Conservation (phyloP, 1,284 basidiomycete genomes). For the Sanghuangporus weigelae region DNA sequence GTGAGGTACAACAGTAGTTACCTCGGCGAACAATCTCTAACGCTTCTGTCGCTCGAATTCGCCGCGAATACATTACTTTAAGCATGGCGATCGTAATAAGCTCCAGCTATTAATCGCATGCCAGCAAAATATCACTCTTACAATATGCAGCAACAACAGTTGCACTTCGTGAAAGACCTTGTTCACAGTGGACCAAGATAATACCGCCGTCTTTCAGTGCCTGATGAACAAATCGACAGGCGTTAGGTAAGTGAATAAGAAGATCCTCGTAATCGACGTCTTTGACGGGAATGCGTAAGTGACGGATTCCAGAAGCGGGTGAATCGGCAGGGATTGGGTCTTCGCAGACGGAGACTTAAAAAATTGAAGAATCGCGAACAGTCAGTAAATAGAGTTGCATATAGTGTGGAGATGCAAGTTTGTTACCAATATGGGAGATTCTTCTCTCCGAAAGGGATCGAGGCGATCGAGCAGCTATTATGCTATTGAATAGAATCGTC, state of each 20-base stretch:
- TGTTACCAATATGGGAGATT: conserved; percentile 58
- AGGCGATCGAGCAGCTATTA: conserved; percentile 66
- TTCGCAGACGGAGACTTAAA: conserved; percentile 54
- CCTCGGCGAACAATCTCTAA: conserved; percentile 58
- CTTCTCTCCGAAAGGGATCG: conserved; percentile 68
- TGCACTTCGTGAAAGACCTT: conserved; percentile 78
- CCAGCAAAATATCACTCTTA: conserved; percentile 24
- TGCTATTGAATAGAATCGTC: conserved; percentile 35
- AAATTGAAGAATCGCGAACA: not conserved
- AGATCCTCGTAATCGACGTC: conserved; percentile 84
- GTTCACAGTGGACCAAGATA: conserved; percentile 80
- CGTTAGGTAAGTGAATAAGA: conserved; percentile 69
- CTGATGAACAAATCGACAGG: conserved; percentile 75
- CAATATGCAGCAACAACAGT: conserved; percentile 80
- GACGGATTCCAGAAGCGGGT: conserved; percentile 64
- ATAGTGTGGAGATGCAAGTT: not conserved
- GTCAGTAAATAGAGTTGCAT: not conserved
- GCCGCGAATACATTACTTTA: conserved; percentile 69
- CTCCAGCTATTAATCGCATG: not conserved
- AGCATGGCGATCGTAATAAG: not conserved
- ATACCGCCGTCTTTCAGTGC: conserved; percentile 64
- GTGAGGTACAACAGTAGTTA: conserved; percentile 24
- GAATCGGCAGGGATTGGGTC: conserved; percentile 71
- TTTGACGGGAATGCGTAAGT: conserved; percentile 68
- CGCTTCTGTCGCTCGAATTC: conserved; percentile 53